Conservation (phyloP, 2,329 filamentous ascomycete species). For the Verticillium dahliae region DNA sequence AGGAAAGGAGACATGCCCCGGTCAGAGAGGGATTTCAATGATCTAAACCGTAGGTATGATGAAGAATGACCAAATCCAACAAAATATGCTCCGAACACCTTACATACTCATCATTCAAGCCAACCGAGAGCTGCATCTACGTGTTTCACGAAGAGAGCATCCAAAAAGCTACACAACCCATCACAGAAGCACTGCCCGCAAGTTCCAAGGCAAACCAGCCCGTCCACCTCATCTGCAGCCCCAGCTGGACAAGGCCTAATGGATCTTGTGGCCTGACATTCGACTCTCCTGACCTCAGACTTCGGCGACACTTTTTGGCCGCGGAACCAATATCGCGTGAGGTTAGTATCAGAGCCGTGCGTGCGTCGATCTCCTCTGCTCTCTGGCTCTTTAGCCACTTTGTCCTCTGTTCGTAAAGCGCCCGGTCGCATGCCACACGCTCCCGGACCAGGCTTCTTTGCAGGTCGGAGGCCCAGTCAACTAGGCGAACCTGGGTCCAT, state of each 20-base stretch:
- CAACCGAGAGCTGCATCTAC: neutral
- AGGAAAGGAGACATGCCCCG: no score
- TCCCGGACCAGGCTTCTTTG: slow-evolving; percentile 71
- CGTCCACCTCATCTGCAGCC: slow-evolving; percentile 56
- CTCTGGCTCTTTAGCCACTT: slow-evolving; percentile 63
- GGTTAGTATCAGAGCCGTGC: slow-evolving; percentile 1
- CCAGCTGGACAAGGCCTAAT: slow-evolving; percentile 66
- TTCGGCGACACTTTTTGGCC: neutral
- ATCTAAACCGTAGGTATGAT: no score
- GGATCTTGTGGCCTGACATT: slow-evolving; percentile 55
- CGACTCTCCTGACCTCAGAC: neutral
- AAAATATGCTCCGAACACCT: neutral
- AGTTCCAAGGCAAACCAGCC: slow-evolving; percentile 67
- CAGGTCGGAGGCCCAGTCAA: slow-evolving; percentile 76
- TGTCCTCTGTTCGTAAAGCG: slow-evolving; percentile 44
- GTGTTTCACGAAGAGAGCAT: slow-evolving; percentile 24
- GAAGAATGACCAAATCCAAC: no score
- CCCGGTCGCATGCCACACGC: slow-evolving; percentile 59
- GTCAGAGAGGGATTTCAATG: no score
- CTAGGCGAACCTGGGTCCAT: slow-evolving; percentile 53
- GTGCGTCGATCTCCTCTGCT: slow-evolving; percentile 45
- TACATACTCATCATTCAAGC: no score
- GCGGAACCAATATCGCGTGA: neutral
- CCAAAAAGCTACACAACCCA: slow-evolving; percentile 67
- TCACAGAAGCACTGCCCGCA: slow-evolving; percentile 64